Base-by-base conservation (phyloP, 352 stramenopile species). In the Globisporangium heterothallicum region DNA sequence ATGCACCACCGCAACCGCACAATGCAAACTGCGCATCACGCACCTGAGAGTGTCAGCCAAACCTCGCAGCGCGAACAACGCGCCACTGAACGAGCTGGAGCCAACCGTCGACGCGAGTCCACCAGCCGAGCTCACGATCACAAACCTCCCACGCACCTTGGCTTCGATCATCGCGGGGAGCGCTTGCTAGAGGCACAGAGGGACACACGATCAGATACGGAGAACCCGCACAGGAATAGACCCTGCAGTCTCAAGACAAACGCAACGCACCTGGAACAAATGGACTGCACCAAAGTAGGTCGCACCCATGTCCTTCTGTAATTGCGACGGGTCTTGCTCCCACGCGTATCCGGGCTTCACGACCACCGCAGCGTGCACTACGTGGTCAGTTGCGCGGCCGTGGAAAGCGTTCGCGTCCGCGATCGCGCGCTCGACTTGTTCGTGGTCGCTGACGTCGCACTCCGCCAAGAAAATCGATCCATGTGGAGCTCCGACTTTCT, bases 1-100 rank as follows among this genome's bases (percentile, higher is more conserved):
- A 45, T 38, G 12, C 6, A 38, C n/a, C 32, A 6, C 32, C 6
- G 12, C 14, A 16, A 38, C n/a, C 32, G 32, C 32, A 38, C 12
- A 38, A 38, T 7, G 32, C 4, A 18, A 10, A 4, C n/a, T 38
- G 32, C 32, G 10, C 32, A 32, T 19, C 44, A 25, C 43, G 14
- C 78, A 47, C 79, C 75, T 76, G 16, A 98, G 66, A 19, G 72
- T 71, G 42, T 98, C 91, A 6, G 89, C 87, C 52, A 98, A 78
- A 29, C 91, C 92, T n/a, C 86, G 70, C 14, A 98, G 43, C 6
- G 92, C 95, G 66, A 81, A 97, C 63, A 97, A 97, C 24, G 82
- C 86, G 1, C 88, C 76, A 45, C 68, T 78, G 66, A 96, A 98
- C 4, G 84, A 74, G 24, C 82, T 76, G 58, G 93, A 97, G n/a